Evolutionary conservation across 2,329 filamentous ascomycete genomes (phyloP).

Genomic region (Aspergillus ustus): DNA sequence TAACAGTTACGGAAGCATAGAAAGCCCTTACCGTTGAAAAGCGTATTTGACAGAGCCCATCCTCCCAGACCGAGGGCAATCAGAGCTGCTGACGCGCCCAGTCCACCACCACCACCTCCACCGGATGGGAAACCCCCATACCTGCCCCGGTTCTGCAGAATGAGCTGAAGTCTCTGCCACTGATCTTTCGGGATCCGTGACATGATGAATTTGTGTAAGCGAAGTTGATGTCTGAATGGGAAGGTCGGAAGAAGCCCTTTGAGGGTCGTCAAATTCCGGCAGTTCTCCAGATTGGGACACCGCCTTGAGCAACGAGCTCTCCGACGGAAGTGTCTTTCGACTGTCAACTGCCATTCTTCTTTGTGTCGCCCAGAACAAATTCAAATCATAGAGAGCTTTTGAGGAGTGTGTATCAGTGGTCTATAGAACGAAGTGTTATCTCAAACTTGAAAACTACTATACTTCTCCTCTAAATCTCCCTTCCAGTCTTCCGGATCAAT

Average conservation of each 20-base stretch:
- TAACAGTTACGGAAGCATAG: background rate
- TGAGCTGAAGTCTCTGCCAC: conserved; percentile 68
- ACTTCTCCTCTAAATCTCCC: background rate
- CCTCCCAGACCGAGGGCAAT: conserved; percentile 55
- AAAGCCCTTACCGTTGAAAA: conserved; percentile 65
- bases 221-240: conserved; percentile 30
- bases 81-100: conserved; percentile 58
- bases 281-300: conserved; percentile 33
- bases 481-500: background rate
- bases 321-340: background rate
- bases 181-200: conserved; percentile 66
- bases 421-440: background rate
- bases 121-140: conserved; percentile 52
- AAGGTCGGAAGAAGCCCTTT: conserved; percentile 31
- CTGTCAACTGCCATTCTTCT: background rate
- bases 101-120: conserved; percentile 56
- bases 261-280: conserved; percentile 24
- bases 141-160: conserved; percentile 59
- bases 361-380: background rate
- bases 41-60: conserved; percentile 57
- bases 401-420: conserved; percentile 1
- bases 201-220: conserved; percentile 40
- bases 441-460: conserved; percentile 2
- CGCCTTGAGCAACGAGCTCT: conserved; percentile 24
- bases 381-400: conserved; percentile 3